Base-by-base conservation (phyloP, 495 filamentous ascomycete species). In the Hypoxylon cercidicola region DNA sequence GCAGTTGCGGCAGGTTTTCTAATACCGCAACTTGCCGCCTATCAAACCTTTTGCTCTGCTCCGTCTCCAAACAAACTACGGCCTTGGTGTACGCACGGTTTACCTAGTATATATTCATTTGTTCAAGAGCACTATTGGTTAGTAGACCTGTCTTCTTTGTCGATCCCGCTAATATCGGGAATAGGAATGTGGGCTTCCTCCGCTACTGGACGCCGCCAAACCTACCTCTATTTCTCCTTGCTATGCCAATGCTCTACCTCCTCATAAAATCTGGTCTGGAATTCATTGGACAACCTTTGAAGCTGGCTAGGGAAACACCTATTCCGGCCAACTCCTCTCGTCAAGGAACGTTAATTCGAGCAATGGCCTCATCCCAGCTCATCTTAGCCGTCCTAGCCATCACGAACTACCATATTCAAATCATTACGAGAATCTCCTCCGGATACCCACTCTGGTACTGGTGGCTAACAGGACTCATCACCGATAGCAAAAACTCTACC, bases 111-210 rank as follows among this genome's bases (percentile, higher is more conserved):
- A 39, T 99, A 96, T 75, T 79, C 86, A 18, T 99, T 88, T 80
- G 96, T 97, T 11, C 96, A 99, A 70, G 79, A 77, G 39, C 80
- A 90, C 52, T 97, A 99, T 74, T 99, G 96, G 95, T 96, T 39
- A 52, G 65, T 69, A 30, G 15, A 16, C 16, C 55, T 21, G 10
- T 13, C 34, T 20, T 59, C 13, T 48, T 50, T 23, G 53, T 19
- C 40, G 19, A 52, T 21, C 7, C 35, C 37, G 52, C 64, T 67
- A 44, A 72, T 43, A 32, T 19, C 3, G 2, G 11, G 8, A 25
- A 13, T 45, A 97, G 93, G 93, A 86, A 92, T 67, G 85, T 88
- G 51, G 96, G 95, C 0, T 88, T 97, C 68, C 81, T 99, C 41
- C 85, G 86, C 41, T 99, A 99, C 77, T 98, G 96, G 95, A 96